phyloP scores from a whole-genome alignment of 192 early-diverging fungal species.

The Pilaira anomala region DNA sequence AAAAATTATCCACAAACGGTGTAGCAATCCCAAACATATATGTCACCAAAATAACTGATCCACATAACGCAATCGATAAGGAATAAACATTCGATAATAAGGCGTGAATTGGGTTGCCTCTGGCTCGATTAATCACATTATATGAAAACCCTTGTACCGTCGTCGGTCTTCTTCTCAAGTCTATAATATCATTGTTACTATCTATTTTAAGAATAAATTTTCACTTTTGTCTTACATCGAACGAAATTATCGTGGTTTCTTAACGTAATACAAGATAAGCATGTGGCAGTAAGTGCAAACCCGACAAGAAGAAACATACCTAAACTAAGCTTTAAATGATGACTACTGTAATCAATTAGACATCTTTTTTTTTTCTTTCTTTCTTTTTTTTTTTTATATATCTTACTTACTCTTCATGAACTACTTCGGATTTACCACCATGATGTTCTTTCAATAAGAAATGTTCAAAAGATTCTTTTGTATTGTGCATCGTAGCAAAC shows the following conservation, averaged over 20 bases:
- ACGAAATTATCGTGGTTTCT: constrained; percentile 53
- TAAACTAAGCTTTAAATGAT: constrained; percentile 5
- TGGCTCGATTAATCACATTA: constrained; percentile 27
- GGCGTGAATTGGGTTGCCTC: constrained; percentile 20
- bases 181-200: neutral
- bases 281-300: constrained; percentile 37
- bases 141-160: constrained; percentile 38
- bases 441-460: constrained; percentile 49
- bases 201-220: neutral
- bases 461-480: constrained; percentile 59
- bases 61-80: constrained; percentile 35
- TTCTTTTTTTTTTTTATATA: no score
- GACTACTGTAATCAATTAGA: neutral
- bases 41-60: constrained; percentile 26
- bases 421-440: neutral
- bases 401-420: neutral
- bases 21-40: constrained; percentile 17
- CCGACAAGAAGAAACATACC: constrained; percentile 38
- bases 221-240: constrained; percentile 32
- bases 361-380: no score
- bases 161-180: constrained; percentile 26
- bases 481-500: constrained; percentile 56
- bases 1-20: constrained; percentile 42
- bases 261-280: constrained; percentile 44
- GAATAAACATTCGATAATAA: constrained; percentile 45